Base-by-base conservation (phyloP, 2,329 filamentous ascomycete species). In the Aspergillus sp. region DNA sequence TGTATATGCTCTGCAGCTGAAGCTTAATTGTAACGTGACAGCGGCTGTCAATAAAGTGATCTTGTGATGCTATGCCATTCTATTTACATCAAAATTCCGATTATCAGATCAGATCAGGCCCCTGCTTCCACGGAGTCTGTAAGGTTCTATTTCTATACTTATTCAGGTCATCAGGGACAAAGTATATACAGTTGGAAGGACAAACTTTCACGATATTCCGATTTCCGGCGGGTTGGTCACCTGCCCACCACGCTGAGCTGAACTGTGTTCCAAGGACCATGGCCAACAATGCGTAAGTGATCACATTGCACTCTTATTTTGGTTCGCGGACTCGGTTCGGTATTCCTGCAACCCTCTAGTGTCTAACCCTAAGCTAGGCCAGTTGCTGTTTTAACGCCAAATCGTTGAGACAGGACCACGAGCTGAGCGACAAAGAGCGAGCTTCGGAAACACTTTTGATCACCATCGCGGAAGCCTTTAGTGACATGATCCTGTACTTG, bases 341-440 rank as follows among this genome's bases (percentile, higher is more conserved):
- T 15, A 39, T 22, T 17, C 13, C 13, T 6, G 34, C 12, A 5
- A 24, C 4, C 17, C 34, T 34, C 13, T 11, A 6, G 15, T 8
- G 12, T 50, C 33, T 17, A 13, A n/a, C 37, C 44, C 44, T 44
- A 11, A 13, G 24, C 15, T 11, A 42, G 20, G 46, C 51, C 44
- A n/a, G 45, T 50, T 17, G 73, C 76, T 56, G 53, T 75, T 60
- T 68, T 69, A 12, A 82, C 70, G 3, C 73, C 74, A 57, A 82
- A 81, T 40, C 74, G 66, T 64, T 77, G 64, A 5, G 69, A 68
- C 8, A 82, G 53, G n/a, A 79, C 73, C 4, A 82, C 74, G 73
- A 77, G 80, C 45, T 77, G 71, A 4, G 71, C 77, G 7, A 78
- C 64, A 27, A 71, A 67, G 17, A 79, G 67, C 12, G 76, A 67